Percentiles rank a stretch among this genome's conserved stretches.
These are phyloP conservation scores for Cyberlindnera petersonii DNA, from an alignment of 805 yeast species.

Conservation along the genomic window DNA sequence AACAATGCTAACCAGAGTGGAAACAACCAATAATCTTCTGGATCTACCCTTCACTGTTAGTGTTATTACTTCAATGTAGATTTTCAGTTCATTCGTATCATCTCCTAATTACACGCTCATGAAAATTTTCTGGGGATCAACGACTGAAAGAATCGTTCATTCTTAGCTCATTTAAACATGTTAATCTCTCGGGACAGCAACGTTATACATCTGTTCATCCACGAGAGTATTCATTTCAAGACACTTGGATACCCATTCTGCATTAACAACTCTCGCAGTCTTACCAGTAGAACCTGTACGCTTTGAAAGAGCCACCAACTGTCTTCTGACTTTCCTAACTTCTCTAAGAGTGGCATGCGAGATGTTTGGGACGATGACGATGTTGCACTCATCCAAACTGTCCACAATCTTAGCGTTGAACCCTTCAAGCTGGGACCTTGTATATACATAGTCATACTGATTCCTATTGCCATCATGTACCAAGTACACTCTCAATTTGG, in stretches of 20 bases:
- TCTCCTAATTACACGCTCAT: too few species aligned
- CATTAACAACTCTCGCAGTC: constrained; percentile 33
- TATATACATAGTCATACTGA: constrained; percentile 9
- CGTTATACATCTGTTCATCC: constrained; percentile 32
- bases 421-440: constrained; percentile 29
- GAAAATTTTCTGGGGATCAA: too few species aligned
- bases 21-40: constrained; percentile 1
- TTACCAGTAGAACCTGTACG: constrained; percentile 12
- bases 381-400: constrained; percentile 30
- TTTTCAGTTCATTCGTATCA: constrained; percentile 1
- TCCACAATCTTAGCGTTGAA: constrained; percentile 43
- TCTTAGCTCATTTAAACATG: too few species aligned
- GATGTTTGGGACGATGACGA: constrained; percentile 35
- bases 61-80: not conserved
- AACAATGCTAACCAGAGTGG: constrained; percentile 2
- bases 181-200: constrained; percentile 5
- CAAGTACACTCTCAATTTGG: constrained; percentile 31
- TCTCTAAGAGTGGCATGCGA: not conserved
- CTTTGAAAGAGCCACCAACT: constrained; percentile 8
- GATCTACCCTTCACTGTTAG: not conserved
- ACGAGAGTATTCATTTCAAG: constrained; percentile 30
- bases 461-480: constrained; percentile 23
- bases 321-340: constrained; percentile 10
- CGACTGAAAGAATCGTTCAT: too few species aligned
- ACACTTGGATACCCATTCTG: constrained; percentile 35